Evolutionary conservation across 2,329 filamentous ascomycete genomes (phyloP).

Genomic region (Drechslerella coelobrocha): DNA sequence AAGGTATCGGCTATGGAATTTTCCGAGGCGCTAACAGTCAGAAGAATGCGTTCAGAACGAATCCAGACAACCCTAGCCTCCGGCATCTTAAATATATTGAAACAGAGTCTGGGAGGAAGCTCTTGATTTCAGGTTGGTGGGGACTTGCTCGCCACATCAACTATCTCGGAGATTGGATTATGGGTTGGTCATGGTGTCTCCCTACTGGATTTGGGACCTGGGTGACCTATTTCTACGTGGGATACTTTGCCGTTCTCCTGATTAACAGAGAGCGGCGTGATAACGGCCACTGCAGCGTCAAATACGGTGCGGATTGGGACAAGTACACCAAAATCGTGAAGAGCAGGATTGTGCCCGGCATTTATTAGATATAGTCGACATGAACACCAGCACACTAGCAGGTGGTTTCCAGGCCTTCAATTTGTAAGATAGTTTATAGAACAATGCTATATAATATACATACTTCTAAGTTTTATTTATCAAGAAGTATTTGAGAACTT

Average conservation of each 20-base stretch:
- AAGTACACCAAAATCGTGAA: constrained; percentile 82
- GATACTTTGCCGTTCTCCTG: constrained; percentile 87
- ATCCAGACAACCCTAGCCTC: constrained; percentile 80
- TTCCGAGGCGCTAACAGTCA: constrained; percentile 94
- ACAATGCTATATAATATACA: no score
- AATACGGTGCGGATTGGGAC: constrained; percentile 93
- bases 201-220: constrained; percentile 89
- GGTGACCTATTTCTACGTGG: constrained; percentile 91
- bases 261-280: constrained; percentile 86
- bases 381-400: no score
- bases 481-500: no score
- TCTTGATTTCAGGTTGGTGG: constrained; percentile 92
- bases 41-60: constrained; percentile 91
- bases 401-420: no score
- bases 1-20: constrained; percentile 79
- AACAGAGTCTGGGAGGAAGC: constrained; percentile 79
- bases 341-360: constrained; percentile 80
- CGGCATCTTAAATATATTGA: constrained; percentile 83
- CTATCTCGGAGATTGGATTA: constrained; percentile 93
- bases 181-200: constrained; percentile 87
- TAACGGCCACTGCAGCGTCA: constrained; percentile 86
- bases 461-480: no score
- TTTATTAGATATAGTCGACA: constrained; percentile 68
- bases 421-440: constrained; percentile 1
- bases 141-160: constrained; percentile 91